Conservation (phyloP, 2,329 filamentous ascomycete genomes). For the Penicillium sp. region DNA sequence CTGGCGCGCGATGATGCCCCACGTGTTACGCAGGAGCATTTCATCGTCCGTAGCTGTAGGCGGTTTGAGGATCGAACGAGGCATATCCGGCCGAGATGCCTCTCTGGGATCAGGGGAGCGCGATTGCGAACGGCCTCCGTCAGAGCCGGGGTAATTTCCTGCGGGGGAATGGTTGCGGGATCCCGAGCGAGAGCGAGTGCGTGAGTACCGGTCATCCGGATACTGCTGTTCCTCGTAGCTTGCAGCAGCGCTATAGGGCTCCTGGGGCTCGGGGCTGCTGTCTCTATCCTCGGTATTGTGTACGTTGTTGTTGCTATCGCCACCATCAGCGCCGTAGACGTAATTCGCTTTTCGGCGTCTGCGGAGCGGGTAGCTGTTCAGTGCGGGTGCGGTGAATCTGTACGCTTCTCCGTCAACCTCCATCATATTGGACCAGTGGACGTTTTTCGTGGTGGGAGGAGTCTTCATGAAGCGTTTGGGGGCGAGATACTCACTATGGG, state of each 20-base stretch:
- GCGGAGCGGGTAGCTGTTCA: neutral
- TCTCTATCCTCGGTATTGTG: neutral
- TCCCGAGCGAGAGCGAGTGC: neutral
- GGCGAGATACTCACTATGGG: neutral
- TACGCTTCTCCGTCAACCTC: neutral
- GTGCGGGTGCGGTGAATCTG: neutral
- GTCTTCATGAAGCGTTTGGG: neutral
- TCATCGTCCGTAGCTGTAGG: conserved; percentile 22
- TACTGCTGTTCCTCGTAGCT: conserved; percentile 2
- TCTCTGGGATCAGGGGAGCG: neutral
- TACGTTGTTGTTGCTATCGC: neutral
- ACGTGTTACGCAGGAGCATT: conserved; percentile 21
- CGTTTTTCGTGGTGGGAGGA: neutral
- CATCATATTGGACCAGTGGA: conserved; percentile 14
- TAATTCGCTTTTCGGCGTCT: neutral
- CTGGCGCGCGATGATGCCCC: conserved; percentile 7
- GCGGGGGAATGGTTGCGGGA: neutral
- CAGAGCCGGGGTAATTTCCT: neutral
- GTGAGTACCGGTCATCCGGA: neutral
- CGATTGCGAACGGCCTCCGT: neutral
- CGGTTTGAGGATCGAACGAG: conserved; percentile 20
- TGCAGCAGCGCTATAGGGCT: neutral
- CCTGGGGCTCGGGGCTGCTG: too few species aligned
- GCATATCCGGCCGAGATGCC: neutral
- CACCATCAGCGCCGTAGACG: neutral